Conservation (phyloP, 1,284 basidiomycete species). For the Xerocomus cyaneibrunnescens region DNA sequence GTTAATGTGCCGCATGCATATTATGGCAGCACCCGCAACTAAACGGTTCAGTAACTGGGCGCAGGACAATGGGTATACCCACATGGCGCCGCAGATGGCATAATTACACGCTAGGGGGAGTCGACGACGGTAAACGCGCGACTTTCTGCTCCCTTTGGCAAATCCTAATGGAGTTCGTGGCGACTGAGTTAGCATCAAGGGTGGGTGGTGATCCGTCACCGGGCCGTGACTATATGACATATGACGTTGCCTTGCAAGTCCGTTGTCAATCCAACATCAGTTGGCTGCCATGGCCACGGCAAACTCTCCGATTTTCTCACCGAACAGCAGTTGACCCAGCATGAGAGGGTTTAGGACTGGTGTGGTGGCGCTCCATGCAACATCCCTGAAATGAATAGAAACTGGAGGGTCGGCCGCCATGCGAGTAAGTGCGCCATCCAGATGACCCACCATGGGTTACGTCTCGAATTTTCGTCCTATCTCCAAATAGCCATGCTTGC, state of each 20-base stretch:
- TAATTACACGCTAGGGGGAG: not conserved
- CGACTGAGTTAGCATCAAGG: not conserved
- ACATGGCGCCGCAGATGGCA: not conserved
- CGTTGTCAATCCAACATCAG: not conserved
- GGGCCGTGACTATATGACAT: not conserved
- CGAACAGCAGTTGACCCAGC: not conserved
- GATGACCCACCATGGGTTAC: not conserved
- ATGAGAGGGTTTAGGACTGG: not conserved
- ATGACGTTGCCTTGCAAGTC: not conserved
- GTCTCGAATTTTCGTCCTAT: not conserved
- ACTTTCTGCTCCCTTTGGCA: constrained; percentile 6
- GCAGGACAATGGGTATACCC: not conserved
- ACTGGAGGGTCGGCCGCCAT: not conserved
- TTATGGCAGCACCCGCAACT: not conserved
- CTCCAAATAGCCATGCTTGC: not conserved
- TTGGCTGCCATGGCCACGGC: constrained; percentile 10
- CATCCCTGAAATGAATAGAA: not conserved
- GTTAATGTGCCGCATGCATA: not conserved
- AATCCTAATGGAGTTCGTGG: not conserved
- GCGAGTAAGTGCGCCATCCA: not conserved
- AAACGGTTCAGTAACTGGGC: not conserved
- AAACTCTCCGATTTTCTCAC: not conserved
- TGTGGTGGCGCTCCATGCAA: not conserved
- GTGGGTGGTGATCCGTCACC: not conserved
- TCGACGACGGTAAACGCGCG: not conserved